Evolutionary conservation across 768 basidiomycete genomes (phyloP), one percentile per base, ranked within the genome.

Genomic region (Dioszegia crocea): DNA sequence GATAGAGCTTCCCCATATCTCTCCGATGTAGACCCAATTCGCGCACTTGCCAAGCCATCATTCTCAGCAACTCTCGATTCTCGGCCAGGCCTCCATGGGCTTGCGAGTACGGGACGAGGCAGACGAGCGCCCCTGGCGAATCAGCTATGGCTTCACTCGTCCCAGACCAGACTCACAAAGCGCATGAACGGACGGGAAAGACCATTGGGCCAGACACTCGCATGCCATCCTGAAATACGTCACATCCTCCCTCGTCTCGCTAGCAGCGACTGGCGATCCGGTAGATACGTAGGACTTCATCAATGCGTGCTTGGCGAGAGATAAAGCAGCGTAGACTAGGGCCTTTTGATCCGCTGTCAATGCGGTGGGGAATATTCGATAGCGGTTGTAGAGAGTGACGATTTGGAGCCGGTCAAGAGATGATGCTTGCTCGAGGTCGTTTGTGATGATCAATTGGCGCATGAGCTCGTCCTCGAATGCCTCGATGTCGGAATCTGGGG

Each of bases 21-120:
- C 16, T 31, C 12, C 50, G 40, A 29, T 58, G 56, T 29, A 62
- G 21, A 11, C 57, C 61, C 0, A 62, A 39, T 36, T 62, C 57
- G 8, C 45, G 36, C n/a, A 59, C 57, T 33, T 62, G 56, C 61
- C 57, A 58, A 8, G 57, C 61, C 61, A 62, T 62, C 41, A 53
- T 24, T 3, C 47, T 21, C 11, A 58, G 21, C 33, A 58, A 19
- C 26, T 55, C 43, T 30, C 50, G 41, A 27, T 36, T 48, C 45
- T 59, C 61, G 0, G 33, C 39, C 30, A 48, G 31, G 2, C 57
- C 57, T 6, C 56, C 57, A 45, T 54, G 33, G 2, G 57, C 61
- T 49, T 36, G 19, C 3, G 38, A 40, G 38, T 47, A 62, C n/a
- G 57, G 51, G 4, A 48, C 49, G 1, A 62, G 46, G 38, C 50